Conservation (phyloP, 441 rosid species). For the Cnidoscolus chayamansa region DNA sequence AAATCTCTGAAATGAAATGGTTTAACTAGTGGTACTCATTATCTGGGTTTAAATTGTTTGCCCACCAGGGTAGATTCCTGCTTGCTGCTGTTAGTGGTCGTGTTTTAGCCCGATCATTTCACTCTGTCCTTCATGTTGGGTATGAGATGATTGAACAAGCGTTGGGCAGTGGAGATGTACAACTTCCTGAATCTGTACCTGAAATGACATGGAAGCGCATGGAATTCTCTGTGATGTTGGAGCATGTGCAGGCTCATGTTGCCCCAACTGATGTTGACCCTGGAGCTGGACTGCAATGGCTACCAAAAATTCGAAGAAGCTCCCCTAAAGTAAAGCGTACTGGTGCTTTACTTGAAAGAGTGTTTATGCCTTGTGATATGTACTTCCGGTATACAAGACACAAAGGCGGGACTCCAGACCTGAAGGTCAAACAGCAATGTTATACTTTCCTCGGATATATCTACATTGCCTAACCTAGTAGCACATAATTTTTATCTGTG, state of each 20-base stretch:
- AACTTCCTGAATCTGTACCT: constrained; percentile 65
- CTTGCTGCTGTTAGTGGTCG: constrained; percentile 98
- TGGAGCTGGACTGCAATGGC: constrained; percentile 99
- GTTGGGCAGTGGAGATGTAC: constrained; percentile 50
- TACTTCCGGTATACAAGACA: constrained; percentile 88
- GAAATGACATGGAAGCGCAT: constrained; percentile 89
- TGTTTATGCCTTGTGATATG: constrained; percentile 98
- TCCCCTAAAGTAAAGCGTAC: constrained; percentile 96
- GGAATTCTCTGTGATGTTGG: constrained; percentile 96
- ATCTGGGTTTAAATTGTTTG: constrained; percentile 10
- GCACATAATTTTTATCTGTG: neutral
- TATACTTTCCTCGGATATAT: constrained; percentile 14
- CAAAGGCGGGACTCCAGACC: constrained; percentile 93
- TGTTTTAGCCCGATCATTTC: constrained; percentile 88
- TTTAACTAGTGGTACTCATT: constrained; percentile 8
- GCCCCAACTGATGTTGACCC: constrained; percentile 99
- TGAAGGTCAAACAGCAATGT: constrained; percentile 59
- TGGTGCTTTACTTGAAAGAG: constrained; percentile 95
- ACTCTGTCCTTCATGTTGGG: constrained; percentile 81
- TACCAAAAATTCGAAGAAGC: constrained; percentile 76
- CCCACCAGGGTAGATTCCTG: constrained; percentile 86
- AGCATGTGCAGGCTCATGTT: constrained; percentile 98
- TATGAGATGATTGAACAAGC: constrained; percentile 79
- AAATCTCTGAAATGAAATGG: constrained; percentile 12
- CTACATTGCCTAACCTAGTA: constrained; percentile 1